Evolutionary conservation across 176 grass and related monocot genomes (phyloP), one percentile per base, ranked within the genome.

Genomic region (Aegilops bicornis): DNA sequence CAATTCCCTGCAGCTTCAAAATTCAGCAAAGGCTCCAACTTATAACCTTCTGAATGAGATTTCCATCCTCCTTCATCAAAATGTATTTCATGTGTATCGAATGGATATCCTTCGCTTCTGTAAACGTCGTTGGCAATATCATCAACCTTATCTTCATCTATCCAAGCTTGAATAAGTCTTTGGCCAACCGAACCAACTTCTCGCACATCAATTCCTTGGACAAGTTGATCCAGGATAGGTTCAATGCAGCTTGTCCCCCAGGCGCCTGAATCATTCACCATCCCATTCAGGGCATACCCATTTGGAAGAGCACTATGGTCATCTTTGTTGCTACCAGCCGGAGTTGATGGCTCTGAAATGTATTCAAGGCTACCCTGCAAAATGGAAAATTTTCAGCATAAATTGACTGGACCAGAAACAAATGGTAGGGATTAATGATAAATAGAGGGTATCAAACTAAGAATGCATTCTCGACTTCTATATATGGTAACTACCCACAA

Each of bases 151-250:
- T 94, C 92, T 89, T 94, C 92, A 86, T 94, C 90, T 14, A 94
- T 89, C 61, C 91, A 89, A 83, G 89, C 87, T 83, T 91, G 90
- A 87, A 94, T 86, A 86, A 94, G 90, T 76, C 89, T 89, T 90
- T 94, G 90, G 24, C 92, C 90, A 83, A 94, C 79, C 71, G 92
- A 92, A 83, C 83, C 68, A 33, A 82, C 82, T 71, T 74, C 85
- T 76, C 9, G 73, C 40, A 27, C 77, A 61, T 88, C 87, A 77
- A 92, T 92, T 45, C 90, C 89, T 69, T 89, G 89, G 17, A 92
- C 82, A 80, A 94, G 75, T 86, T 94, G 87, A 78, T 91, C 90
- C 27, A 91, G 77, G 61, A 94, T 87, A 79, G 90, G 92, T 88
- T 94, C 89, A 67, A 94, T 78, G 37, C 86, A 85, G 73, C 86